phyloP scores from a whole-genome alignment of 2,329 filamentous ascomycete genomes.

The Xylaria sp. region DNA sequence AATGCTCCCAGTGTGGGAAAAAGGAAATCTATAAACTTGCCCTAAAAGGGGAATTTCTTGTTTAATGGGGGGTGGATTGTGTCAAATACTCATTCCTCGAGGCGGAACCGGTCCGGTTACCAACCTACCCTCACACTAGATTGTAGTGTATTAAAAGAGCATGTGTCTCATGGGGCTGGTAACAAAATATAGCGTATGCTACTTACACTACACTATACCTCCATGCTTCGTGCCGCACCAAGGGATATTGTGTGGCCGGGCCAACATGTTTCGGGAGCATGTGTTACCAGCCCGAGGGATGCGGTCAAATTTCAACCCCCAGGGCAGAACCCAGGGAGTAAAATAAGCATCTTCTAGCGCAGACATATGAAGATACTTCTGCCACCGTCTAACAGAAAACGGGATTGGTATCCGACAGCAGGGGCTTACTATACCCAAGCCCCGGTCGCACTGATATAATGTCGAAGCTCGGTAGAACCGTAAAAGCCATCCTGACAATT shows the following conservation, averaged over 20 bases:
- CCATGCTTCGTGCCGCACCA: constrained; percentile 30
- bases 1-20: constrained; percentile 13
- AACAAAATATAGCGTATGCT: constrained; percentile 10
- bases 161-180: constrained; percentile 14
- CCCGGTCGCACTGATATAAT: constrained; percentile 3
- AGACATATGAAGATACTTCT: neutral
- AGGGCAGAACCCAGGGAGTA: constrained; percentile 15
- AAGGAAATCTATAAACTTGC: constrained; percentile 10
- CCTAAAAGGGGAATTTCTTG: constrained; percentile 20
- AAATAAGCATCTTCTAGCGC: constrained; percentile 31
- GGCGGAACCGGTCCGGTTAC: constrained; percentile 30
- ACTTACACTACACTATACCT: neutral
- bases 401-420: constrained; percentile 34
- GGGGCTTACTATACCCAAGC: constrained; percentile 35
- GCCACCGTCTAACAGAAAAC: constrained; percentile 11
- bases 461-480: constrained; percentile 26
- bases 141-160: neutral
- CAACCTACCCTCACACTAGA: constrained; percentile 5
- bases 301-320: constrained; percentile 27
- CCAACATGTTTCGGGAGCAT: neutral
- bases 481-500: constrained; percentile 35
- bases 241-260: constrained; percentile 20
- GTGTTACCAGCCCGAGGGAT: constrained; percentile 31
- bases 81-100: neutral
- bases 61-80: constrained; percentile 4